phyloP scores from a whole-genome alignment of 2,329 filamentous ascomycete species.

The Graphilbum fragrans region DNA sequence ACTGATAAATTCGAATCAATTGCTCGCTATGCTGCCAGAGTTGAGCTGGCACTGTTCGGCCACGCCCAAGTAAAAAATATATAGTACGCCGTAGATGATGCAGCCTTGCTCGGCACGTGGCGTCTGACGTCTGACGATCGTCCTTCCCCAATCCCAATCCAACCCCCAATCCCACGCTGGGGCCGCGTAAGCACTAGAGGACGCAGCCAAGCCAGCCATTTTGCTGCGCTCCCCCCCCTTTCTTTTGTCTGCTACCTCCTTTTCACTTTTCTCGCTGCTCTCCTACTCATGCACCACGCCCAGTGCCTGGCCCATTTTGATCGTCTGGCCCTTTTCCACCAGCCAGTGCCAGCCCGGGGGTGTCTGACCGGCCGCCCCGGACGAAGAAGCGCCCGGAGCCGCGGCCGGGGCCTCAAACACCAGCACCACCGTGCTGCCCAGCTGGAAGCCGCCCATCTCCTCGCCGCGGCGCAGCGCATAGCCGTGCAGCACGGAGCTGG shows the following conservation, averaged over 20 bases:
- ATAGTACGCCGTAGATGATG: too few relatives aligned
- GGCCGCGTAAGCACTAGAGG: too few relatives aligned
- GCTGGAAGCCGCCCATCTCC: slow-evolving; percentile 96
- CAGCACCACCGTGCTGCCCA: slow-evolving; percentile 88
- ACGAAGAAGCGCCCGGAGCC: slow-evolving; percentile 25
- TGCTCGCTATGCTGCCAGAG: not conserved
- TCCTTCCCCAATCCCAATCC: too few relatives aligned
- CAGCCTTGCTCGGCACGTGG: too few relatives aligned
- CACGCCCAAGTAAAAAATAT: too few relatives aligned
- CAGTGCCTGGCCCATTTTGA: slow-evolving; percentile 81
- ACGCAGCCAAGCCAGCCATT: too few relatives aligned
- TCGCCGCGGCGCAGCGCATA: slow-evolving; percentile 78
- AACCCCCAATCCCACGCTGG: too few relatives aligned
- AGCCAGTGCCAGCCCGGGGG: slow-evolving; percentile 72
- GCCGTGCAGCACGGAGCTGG: slow-evolving; percentile 67
- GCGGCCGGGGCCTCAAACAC: slow-evolving; percentile 82
- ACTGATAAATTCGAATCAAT: too few relatives aligned
- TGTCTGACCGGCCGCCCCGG: slow-evolving; percentile 36
- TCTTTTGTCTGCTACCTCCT: not conserved
- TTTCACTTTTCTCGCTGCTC: not conserved
- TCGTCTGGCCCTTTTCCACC: slow-evolving; percentile 73
- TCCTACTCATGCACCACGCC: slow-evolving; percentile 53
- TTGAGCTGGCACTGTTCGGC: not conserved
- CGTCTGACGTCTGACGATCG: too few relatives aligned
- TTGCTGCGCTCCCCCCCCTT: not conserved